Conservation (phyloP, 306 rosid genomes). For the Malus sieversii region DNA sequence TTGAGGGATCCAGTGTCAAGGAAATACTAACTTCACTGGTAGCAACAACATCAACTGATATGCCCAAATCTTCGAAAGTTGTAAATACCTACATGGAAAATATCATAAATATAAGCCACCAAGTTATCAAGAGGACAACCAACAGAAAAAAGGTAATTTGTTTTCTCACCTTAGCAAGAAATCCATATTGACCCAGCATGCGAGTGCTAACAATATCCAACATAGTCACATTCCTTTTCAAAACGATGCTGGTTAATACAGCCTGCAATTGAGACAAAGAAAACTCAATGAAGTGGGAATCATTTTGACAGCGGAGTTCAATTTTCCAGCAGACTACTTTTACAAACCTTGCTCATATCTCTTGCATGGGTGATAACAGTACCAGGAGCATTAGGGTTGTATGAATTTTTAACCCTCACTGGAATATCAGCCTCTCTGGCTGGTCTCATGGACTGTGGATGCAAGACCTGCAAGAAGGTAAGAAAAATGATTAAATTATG, state of each 20-base stretch:
- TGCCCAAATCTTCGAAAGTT: conserved; percentile 76
- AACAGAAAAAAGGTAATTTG: conserved; percentile 3
- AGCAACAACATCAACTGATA: conserved; percentile 80
- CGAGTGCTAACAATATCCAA: conserved; percentile 97
- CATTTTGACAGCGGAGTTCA: conserved; percentile 7
- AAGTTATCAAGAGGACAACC: not conserved
- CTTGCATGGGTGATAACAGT: conserved; percentile 80
- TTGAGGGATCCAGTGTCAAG: conserved; percentile 81
- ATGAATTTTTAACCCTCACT: conserved; percentile 94
- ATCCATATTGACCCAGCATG: conserved; percentile 93
- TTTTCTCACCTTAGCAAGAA: conserved; percentile 84
- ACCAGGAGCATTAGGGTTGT: conserved; percentile 92
- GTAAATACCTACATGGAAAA: conserved; percentile 64
- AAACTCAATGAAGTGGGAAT: conserved; percentile 7
- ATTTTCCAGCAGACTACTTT: conserved; percentile 5
- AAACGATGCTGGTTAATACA: conserved; percentile 79
- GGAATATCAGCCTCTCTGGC: conserved; percentile 96
- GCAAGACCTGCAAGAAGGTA: conserved; percentile 61
- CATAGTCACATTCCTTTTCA: conserved; percentile 88
- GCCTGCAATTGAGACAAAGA: conserved; percentile 52
- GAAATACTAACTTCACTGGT: conserved; percentile 89
- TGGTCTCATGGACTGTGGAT: conserved; percentile 99
- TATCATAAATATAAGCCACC: conserved; percentile 8
- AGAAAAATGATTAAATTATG: not conserved
- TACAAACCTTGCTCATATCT: conserved; percentile 85